Conservation (phyloP, 140 eudicot species). For the Artemisia princeps region DNA sequence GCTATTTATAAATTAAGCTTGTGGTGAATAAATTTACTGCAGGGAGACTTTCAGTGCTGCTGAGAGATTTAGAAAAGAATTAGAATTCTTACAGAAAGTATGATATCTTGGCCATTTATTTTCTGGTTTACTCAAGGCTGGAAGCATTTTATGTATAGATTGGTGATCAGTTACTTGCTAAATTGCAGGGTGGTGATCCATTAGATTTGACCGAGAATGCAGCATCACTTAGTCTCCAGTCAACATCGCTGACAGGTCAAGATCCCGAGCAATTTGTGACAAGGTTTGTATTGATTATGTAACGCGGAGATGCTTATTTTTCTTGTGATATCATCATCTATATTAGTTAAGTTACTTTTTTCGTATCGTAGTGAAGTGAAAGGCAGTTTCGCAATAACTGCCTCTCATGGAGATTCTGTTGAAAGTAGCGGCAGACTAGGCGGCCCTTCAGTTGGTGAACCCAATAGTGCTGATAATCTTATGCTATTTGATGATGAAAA, state of each 20-base stretch:
- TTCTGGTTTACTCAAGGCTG: conserved; percentile 3
- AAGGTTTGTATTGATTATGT: conserved; percentile 39
- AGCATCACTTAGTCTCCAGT: conserved; percentile 76
- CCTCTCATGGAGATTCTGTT: conserved; percentile 91
- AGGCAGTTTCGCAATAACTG: conserved; percentile 77
- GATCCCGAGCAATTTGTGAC: conserved; percentile 59
- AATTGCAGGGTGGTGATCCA: conserved; percentile 87
- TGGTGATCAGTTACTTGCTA: conserved; percentile 19
- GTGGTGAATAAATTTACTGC: conserved; percentile 22
- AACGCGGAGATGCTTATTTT: background rate
- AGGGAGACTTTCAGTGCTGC: conserved; percentile 72
- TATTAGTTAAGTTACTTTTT: conserved; percentile 9
- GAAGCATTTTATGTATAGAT: conserved; percentile 6
- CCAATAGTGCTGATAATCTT: conserved; percentile 92
- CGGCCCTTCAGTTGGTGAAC: conserved; percentile 58
- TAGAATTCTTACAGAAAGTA: conserved; percentile 93
- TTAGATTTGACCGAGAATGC: conserved; percentile 58
- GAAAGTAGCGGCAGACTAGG: conserved; percentile 86
- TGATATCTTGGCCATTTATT: conserved; percentile 14
- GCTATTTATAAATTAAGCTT: conserved; percentile 7
- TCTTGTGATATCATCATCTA: conserved; percentile 6
- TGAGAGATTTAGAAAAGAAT: conserved; percentile 65
- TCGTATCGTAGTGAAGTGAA: conserved; percentile 65
- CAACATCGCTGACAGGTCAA: conserved; percentile 67
- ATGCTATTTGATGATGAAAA: conserved; percentile 75